Conservation (phyloP, 768 basidiomycete genomes). For the Tulasnella sp. region DNA sequence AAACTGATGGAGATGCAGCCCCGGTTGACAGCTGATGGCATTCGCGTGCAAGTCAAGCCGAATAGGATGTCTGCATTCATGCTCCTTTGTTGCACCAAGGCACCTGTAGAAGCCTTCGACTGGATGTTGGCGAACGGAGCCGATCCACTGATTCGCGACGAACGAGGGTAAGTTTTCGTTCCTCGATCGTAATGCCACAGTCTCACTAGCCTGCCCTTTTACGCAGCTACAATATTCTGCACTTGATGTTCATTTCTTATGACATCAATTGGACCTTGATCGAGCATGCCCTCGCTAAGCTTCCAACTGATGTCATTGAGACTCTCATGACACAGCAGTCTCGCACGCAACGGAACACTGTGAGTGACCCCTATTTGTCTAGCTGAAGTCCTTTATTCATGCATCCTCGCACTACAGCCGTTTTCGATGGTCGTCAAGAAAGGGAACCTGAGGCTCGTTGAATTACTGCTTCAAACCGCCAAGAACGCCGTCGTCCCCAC, state of each 20-base stretch:
- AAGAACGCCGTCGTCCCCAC: slow-evolving; percentile 20
- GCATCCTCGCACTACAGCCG: not conserved
- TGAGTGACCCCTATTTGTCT: slow-evolving; percentile 26
- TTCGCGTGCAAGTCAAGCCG: slow-evolving; percentile 42
- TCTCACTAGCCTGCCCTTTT: not conserved
- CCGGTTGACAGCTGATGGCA: slow-evolving; percentile 35
- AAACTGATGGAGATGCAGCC: slow-evolving; percentile 39
- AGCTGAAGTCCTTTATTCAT: not conserved
- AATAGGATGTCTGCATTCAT: slow-evolving; percentile 30
- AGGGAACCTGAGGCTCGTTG: slow-evolving; percentile 29
- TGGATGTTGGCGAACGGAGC: slow-evolving; percentile 44
- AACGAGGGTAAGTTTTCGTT: slow-evolving; percentile 36
- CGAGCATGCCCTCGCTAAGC: slow-evolving; percentile 18
- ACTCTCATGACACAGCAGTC: slow-evolving; percentile 41
- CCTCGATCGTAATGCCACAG: too few species aligned
- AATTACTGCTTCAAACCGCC: slow-evolving; percentile 28
- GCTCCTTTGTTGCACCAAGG: slow-evolving; percentile 34
- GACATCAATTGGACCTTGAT: not conserved
- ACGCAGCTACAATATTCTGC: not conserved
- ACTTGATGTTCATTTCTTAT: not conserved
- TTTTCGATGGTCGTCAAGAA: slow-evolving; percentile 38
- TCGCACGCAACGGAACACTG: slow-evolving; percentile 42
- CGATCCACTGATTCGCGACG: slow-evolving; percentile 40
- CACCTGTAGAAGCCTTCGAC: slow-evolving; percentile 37
- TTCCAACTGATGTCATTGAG: slow-evolving; percentile 45